These are phyloP conservation scores for Gentiana dahurica DNA, from an alignment of 257 asterid species.

Conservation along the genomic window DNA sequence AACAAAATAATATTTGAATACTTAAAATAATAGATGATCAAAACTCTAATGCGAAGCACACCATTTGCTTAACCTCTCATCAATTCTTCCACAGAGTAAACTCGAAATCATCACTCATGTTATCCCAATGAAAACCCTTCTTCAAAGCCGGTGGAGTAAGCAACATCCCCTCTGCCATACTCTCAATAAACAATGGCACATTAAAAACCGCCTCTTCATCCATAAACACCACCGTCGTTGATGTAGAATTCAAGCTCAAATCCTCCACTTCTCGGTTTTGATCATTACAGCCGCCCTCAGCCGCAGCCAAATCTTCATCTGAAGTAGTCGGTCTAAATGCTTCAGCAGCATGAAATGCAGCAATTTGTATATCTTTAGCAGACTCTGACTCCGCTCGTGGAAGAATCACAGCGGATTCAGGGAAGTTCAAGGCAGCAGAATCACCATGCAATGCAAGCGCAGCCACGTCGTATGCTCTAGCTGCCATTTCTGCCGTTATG, in stretches of 20 bases:
- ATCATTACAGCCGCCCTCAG: background rate
- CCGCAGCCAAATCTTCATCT: background rate
- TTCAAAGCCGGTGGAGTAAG: slow-evolving; percentile 66
- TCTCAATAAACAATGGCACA: slow-evolving; percentile 53
- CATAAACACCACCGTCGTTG: slow-evolving; percentile 4
- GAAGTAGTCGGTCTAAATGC: slow-evolving; percentile 3
- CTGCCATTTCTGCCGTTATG: slow-evolving; percentile 36
- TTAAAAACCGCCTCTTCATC: slow-evolving; percentile 71
- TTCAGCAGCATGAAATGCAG: slow-evolving; percentile 23
- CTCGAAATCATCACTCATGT: slow-evolving; percentile 20
- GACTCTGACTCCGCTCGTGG: slow-evolving; percentile 20
- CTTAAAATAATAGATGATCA: too few relatives aligned
- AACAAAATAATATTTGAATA: too few relatives aligned
- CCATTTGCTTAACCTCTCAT: background rate
- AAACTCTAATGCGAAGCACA: background rate
- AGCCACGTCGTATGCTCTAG: slow-evolving; percentile 46
- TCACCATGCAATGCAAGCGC: slow-evolving; percentile 29
- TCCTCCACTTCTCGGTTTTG: background rate
- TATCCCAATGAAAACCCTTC: slow-evolving; percentile 43
- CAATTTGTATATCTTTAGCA: slow-evolving; percentile 24
- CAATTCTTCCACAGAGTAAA: slow-evolving; percentile 40
- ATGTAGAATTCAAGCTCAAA: background rate
- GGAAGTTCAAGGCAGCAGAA: slow-evolving; percentile 19
- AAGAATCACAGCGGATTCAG: slow-evolving; percentile 17
- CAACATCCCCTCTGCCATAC: slow-evolving; percentile 86